phyloP scores from a whole-genome alignment of 257 asterid species.

The Nicotiana undulata region DNA sequence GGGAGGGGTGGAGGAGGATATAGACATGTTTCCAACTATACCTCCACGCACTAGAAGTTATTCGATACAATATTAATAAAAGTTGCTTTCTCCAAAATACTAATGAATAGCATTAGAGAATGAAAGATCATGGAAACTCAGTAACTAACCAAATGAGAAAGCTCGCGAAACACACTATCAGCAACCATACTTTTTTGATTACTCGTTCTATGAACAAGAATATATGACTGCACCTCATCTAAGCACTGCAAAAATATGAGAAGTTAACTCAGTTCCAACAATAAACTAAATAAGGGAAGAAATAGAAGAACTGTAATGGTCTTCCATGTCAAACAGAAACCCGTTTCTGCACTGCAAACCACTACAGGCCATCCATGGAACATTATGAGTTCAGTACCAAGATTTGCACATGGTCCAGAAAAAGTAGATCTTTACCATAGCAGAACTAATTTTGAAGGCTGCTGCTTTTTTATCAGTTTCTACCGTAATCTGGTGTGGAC shows the following conservation, averaged over 20 bases:
- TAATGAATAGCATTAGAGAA: neutral
- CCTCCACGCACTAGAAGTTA: neutral
- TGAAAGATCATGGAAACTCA: conserved; percentile 6
- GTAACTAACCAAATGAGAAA: conserved; percentile 59
- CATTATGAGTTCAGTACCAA: neutral
- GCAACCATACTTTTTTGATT: conserved; percentile 26
- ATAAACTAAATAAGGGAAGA: neutral
- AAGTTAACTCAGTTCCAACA: conserved; percentile 1
- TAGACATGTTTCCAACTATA: neutral
- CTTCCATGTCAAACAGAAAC: neutral
- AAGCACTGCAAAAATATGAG: conserved; percentile 44
- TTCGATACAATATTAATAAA: neutral
- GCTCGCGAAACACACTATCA: conserved; percentile 25
- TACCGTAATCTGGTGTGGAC: conserved; percentile 46
- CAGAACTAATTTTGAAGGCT: conserved; percentile 58
- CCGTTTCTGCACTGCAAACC: neutral
- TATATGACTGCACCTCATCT: conserved; percentile 93
- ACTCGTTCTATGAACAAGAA: conserved; percentile 60
- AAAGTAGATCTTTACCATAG: conserved; percentile 42
- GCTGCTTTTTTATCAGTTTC: conserved; percentile 51
- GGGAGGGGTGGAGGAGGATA: neutral
- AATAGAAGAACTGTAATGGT: neutral
- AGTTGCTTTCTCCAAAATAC: neutral
- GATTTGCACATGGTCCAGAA: neutral
- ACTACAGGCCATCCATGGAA: neutral